Evolutionary conservation across 139 green algal species (phyloP).

Genomic region (Tetradesmus obliquus): DNA sequence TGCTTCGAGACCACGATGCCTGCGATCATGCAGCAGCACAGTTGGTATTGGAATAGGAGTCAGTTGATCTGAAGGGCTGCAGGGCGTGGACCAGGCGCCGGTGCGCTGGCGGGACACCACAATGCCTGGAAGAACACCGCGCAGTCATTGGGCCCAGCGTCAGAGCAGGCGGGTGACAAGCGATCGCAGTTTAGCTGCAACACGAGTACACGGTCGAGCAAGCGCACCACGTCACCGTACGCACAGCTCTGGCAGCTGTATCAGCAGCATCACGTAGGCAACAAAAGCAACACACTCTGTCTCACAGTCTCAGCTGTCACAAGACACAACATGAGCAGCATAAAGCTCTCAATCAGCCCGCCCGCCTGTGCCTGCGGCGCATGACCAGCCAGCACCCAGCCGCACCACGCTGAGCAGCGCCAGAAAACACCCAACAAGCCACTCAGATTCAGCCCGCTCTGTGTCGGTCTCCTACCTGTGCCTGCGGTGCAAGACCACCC

Average conservation of each 20-base stretch:
- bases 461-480: slow-evolving; percentile 49
- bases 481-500: slow-evolving; percentile 70
- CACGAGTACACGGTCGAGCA: too few relatives aligned
- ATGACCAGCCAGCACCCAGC: slow-evolving; percentile 71
- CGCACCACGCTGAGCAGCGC: slow-evolving; percentile 60
- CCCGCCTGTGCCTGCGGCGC: slow-evolving; percentile 62
- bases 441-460: background rate
- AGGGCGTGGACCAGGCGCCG: slow-evolving; percentile 67
- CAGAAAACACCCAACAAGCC: slow-evolving; percentile 42
- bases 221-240: too few relatives aligned
- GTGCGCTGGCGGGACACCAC: slow-evolving; percentile 60
- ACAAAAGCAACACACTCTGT: too few relatives aligned
- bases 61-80: background rate
- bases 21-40: slow-evolving; percentile 11
- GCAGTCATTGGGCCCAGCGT: too few relatives aligned
- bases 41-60: background rate
- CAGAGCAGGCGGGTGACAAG: too few relatives aligned
- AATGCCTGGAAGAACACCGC: slow-evolving; percentile 52
- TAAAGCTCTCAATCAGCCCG: too few relatives aligned
- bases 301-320: too few relatives aligned
- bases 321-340: too few relatives aligned
- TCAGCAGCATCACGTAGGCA: too few relatives aligned
- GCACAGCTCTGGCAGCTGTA: too few relatives aligned
- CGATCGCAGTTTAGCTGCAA: too few relatives aligned
- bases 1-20: slow-evolving; percentile 69